A percentile compares a stretch with the other conserved stretches of the same genome.
Evolutionary conservation across 768 basidiomycete species (phyloP).

Genomic region (Jaapia argillacea): DNA sequence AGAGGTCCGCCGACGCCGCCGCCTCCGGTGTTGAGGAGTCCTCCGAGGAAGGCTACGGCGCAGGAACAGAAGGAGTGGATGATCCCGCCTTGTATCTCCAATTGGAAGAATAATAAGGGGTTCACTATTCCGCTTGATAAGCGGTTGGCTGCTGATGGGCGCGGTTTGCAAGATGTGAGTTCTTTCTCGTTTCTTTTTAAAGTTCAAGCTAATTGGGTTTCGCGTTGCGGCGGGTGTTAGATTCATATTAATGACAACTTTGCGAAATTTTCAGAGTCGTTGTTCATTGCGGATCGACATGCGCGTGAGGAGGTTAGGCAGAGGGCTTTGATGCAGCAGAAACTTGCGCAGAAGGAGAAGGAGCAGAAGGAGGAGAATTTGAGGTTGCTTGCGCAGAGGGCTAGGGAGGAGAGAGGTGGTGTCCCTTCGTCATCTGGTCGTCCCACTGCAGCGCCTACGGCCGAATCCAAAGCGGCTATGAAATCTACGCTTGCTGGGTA

Average conservation of each 20-base stretch:
- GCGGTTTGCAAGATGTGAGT: conserved; percentile 93
- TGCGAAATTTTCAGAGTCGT: conserved; percentile 94
- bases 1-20: conserved; percentile 94
- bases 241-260: conserved; percentile 99
- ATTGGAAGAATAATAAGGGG: conserved; percentile 99
- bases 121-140: conserved; percentile 98
- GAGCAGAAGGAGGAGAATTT: conserved; percentile 94
- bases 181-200: background rate
- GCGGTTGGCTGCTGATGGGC: conserved; percentile 94
- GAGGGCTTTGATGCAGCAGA: conserved; percentile 95
- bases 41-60: conserved; percentile 90
- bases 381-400: conserved; percentile 87
- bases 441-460: conserved; percentile 32
- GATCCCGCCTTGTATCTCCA: conserved; percentile 99
- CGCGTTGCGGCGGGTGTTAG: too few relatives aligned
- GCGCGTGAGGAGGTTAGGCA: conserved; percentile 97
- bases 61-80: conserved; percentile 99
- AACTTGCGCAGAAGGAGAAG: conserved; percentile 97
- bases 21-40: conserved; percentile 89
- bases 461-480: conserved; percentile 59
- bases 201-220: background rate
- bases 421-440: too few relatives aligned
- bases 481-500: conserved; percentile 76
- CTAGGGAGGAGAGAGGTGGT: conserved; percentile 88
- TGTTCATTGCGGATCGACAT: conserved; percentile 93